These are phyloP conservation scores for Avena sativa DNA, from an alignment of 176 grass and related monocot genomes.

Conservation along the genomic window DNA sequence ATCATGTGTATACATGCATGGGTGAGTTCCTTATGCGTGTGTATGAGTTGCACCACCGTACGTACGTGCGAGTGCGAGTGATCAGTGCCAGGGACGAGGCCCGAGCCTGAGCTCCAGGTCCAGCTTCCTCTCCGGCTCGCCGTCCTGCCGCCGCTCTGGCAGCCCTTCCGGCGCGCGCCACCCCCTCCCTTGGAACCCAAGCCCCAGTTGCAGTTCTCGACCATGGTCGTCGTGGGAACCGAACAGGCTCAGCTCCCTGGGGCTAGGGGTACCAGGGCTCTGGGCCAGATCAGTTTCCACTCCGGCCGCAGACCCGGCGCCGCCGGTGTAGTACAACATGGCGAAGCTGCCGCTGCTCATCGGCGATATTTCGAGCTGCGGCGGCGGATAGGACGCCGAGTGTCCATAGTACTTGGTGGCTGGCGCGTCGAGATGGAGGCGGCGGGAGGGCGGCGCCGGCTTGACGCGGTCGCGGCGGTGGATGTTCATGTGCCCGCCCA, in stretches of 20 bases:
- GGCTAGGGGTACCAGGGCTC: conserved; percentile 41
- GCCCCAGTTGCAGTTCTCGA: conserved; percentile 30
- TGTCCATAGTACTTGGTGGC: conserved; percentile 5
- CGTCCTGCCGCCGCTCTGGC: neutral
- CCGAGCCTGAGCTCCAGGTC: conserved; percentile 63
- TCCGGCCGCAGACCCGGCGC: neutral
- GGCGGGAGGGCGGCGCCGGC: neutral
- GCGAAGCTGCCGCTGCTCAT: conserved; percentile 10
- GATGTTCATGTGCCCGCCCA: conserved; percentile 83
- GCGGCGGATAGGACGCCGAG: neutral
- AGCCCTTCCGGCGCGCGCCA: neutral
- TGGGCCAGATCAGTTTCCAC: neutral
- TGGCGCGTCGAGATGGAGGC: neutral
- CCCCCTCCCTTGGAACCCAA: neutral
- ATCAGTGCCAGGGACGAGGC: conserved; percentile 37
- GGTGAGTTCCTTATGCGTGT: neutral
- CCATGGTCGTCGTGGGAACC: neutral
- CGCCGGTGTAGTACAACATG: conserved; percentile 7
- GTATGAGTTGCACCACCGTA: conserved; percentile 26
- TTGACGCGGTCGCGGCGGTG: conserved; percentile 62
- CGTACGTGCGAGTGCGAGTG: neutral
- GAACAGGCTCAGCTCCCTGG: conserved; percentile 55
- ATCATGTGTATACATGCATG: neutral
- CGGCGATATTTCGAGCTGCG: neutral
- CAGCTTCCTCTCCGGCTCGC: conserved; percentile 42